Conservation (phyloP, 139 green algal species). For the Closterium sp. region DNA sequence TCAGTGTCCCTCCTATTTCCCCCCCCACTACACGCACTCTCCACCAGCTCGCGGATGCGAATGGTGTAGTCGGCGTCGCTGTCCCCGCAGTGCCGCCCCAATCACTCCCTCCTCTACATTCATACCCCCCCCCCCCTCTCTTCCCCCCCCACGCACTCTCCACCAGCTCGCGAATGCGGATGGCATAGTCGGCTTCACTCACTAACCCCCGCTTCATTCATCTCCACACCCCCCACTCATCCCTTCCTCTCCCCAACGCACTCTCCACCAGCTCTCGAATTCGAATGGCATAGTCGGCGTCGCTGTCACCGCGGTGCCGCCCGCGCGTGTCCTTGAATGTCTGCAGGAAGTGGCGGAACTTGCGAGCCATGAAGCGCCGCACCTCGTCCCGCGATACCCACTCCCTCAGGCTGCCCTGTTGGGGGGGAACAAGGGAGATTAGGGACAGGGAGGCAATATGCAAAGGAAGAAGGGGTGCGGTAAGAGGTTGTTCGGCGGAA, state of each 20-base stretch:
- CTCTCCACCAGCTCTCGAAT: constrained; percentile 24
- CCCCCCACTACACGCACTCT: not conserved
- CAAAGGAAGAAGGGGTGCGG: not conserved
- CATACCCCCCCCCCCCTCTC: constrained; percentile 56
- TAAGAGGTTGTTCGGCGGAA: no score
- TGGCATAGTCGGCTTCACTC: not conserved
- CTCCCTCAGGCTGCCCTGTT: constrained; percentile 50
- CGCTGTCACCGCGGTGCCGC: not conserved
- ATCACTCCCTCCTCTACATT: no score
- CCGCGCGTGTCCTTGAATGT: constrained; percentile 32
- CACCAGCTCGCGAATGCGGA: constrained; percentile 14
- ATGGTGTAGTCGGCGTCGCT: not conserved
- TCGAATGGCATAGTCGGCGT: constrained; percentile 55
- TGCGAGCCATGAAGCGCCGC: constrained; percentile 30
- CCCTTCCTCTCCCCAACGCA: not conserved
- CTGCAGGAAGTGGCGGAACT: constrained; percentile 50
- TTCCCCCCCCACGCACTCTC: constrained; percentile 3
- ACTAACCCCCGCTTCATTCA: no score
- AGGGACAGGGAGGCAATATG: no score
- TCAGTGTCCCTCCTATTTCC: not conserved
- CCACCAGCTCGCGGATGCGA: constrained; percentile 15
- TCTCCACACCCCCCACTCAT: constrained; percentile 64
- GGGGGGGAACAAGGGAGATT: not conserved
- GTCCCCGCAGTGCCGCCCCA: constrained; percentile 3
- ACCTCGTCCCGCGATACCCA: constrained; percentile 56